These are phyloP conservation scores for Haplosporangium sp. DNA, from an alignment of 371 early-diverging fungal genomes.

Conservation along the genomic window DNA sequence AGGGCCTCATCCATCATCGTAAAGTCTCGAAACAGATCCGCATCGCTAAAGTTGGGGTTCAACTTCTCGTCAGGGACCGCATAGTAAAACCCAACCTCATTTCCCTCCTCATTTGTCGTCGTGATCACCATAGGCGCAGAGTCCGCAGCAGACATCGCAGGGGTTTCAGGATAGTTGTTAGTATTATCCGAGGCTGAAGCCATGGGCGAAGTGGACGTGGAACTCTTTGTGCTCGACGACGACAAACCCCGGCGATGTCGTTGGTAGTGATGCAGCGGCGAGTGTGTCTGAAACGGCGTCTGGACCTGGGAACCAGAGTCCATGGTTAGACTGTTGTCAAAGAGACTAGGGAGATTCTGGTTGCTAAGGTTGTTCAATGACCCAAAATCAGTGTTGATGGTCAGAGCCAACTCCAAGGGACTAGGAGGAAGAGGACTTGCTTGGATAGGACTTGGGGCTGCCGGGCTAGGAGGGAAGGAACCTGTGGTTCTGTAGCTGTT, in stretches of 20 bases:
- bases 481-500: slow-evolving; percentile 27
- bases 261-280: slow-evolving; percentile 8
- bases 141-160: neutral
- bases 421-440: slow-evolving; percentile 45
- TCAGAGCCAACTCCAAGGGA: slow-evolving; percentile 38
- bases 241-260: slow-evolving; percentile 24
- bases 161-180: slow-evolving; percentile 1
- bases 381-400: slow-evolving; percentile 29
- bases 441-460: slow-evolving; percentile 37
- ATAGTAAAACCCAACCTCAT: slow-evolving; percentile 43
- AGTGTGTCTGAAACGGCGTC: neutral
- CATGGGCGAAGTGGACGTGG: slow-evolving; percentile 15
- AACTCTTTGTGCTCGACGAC: slow-evolving; percentile 8
- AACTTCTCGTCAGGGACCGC: slow-evolving; percentile 40
- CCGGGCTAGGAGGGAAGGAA: slow-evolving; percentile 37
- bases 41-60: slow-evolving; percentile 39
- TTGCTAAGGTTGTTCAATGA: slow-evolving; percentile 8
- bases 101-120: slow-evolving; percentile 33
- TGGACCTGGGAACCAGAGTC: slow-evolving; percentile 6
- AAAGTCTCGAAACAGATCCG: slow-evolving; percentile 51
- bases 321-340: slow-evolving; percentile 42
- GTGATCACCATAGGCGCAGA: slow-evolving; percentile 33
- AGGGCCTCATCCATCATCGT: slow-evolving; percentile 39
- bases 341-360: slow-evolving; percentile 35
- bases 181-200: slow-evolving; percentile 7